Base-by-base conservation (phyloP, 164 flowering plant genomes). In the Vitis cinerea region DNA sequence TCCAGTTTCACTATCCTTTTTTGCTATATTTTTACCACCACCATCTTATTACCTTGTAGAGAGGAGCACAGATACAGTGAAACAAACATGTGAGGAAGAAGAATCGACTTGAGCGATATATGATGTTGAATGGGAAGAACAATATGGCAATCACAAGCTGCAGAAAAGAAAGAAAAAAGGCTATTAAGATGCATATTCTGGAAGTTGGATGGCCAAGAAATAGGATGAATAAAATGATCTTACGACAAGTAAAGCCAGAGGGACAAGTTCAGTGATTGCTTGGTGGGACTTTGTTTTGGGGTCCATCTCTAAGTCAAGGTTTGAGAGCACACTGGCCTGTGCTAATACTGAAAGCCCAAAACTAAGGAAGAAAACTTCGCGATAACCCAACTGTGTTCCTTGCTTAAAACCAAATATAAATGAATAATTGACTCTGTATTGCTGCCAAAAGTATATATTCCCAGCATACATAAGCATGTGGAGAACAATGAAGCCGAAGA, bases 401-500 rank as follows among this genome's bases (percentile, higher is more conserved):
- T 72, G 79, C 68, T 87, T 90, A 84, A 87, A 86, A 15, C 92
- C 92, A 73, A 90, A 86, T 75, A 90, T 90, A 79, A 90, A 87
- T 3, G 90, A 60, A 67, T 85, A 84, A 72, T 90, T 90, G 59
- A 90, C 85, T 56, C 88, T 71, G 65, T 83, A 90, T 10, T 75
- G 77, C 79, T 79, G 86, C 94, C 94, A 89, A 56, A 71, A 82
- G 78, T 68, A 89, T 70, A 87, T 70, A 19, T 86, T 85, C 12
- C 50, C 78, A 63, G 83, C 88, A 64, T 85, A 87, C 91, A 86
- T 84, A 3, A 86, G 30, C 75, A 89, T 76, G 71, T 89, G 94
- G 9, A 89, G 79, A 50, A 85, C 84, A 37, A 86, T 61, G 71
- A 82, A 86, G 56, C 84, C 89, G 69, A 87, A 89, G 54, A 87